A percentile compares a stretch with the other conserved stretches of the same genome.
These are phyloP conservation scores for Priceomyces medius DNA, from an alignment of 805 yeast species.

Conservation along the genomic window DNA sequence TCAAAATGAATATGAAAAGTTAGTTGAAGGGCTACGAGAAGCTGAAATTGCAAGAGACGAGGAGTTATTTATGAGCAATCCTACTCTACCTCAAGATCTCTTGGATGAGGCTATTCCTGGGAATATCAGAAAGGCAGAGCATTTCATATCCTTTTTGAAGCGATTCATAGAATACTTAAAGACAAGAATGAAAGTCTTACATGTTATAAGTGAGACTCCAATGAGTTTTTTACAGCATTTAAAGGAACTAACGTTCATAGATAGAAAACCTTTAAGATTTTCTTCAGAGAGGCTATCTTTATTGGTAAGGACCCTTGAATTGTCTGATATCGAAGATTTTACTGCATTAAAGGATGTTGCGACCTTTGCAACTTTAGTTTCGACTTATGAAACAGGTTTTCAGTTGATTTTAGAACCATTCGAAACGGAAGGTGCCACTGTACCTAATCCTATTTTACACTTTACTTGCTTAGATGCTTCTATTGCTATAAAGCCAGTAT, in stretches of 20 bases:
- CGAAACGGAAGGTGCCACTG: slow-evolving; percentile 90
- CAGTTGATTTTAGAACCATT: slow-evolving; percentile 90
- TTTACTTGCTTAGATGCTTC: slow-evolving; percentile 97
- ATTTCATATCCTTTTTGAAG: slow-evolving; percentile 88
- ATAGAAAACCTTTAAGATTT: slow-evolving; percentile 84
- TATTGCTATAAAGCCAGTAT: slow-evolving; percentile 94
- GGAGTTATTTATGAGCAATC: slow-evolving; percentile 80
- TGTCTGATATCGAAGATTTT: slow-evolving; percentile 86
- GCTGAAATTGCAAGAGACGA: slow-evolving; percentile 63
- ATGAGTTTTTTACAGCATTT: slow-evolving; percentile 87
- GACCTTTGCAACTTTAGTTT: slow-evolving; percentile 91
- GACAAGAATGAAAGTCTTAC: slow-evolving; percentile 95
- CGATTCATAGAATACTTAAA: slow-evolving; percentile 92
- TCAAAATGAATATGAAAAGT: slow-evolving; percentile 85
- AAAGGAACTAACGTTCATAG: slow-evolving; percentile 90
- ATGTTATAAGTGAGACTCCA: slow-evolving; percentile 98
- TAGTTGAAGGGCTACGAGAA: slow-evolving; percentile 86
- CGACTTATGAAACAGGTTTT: slow-evolving; percentile 94
- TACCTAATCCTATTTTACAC: slow-evolving; percentile 92
- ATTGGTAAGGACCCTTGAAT: slow-evolving; percentile 84
- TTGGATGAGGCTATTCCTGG: slow-evolving; percentile 96
- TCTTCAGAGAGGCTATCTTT: slow-evolving; percentile 90
- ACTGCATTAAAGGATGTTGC: slow-evolving; percentile 93
- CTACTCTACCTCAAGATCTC: slow-evolving; percentile 81
- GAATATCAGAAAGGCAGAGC: slow-evolving; percentile 94